These are phyloP conservation scores for Boletus coccyginus DNA, from an alignment of 768 basidiomycete species.

Conservation along the genomic window DNA sequence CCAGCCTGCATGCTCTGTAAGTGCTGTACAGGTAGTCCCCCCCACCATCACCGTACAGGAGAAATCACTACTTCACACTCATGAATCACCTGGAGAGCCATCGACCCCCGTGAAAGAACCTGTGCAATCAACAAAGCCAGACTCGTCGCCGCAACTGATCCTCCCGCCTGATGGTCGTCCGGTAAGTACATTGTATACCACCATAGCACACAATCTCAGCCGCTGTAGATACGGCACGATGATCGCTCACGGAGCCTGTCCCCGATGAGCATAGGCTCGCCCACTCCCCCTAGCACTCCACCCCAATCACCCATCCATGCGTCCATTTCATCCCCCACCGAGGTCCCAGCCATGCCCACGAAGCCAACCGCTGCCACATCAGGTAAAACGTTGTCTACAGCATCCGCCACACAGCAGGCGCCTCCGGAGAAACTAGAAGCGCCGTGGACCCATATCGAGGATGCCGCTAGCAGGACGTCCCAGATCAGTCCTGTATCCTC, in stretches of 20 bases:
- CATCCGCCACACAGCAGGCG: conserved; percentile 17
- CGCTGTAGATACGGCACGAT: conserved; percentile 26
- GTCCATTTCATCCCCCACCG: conserved; percentile 1
- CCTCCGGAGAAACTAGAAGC: conserved; percentile 14
- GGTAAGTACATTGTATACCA: conserved; percentile 18
- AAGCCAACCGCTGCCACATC: conserved; percentile 1
- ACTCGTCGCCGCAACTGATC: conserved; percentile 12
- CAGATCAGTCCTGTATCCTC: conserved; percentile 33
- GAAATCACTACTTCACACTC: neutral
- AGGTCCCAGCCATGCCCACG: conserved; percentile 2
- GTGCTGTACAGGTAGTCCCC: conserved; percentile 38
- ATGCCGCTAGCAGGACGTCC: conserved; percentile 26
- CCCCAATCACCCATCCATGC: conserved; percentile 20
- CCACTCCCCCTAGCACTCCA: conserved; percentile 34
- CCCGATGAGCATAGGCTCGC: conserved; percentile 61
- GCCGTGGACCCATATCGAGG: conserved; percentile 22
- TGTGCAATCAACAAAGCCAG: neutral
- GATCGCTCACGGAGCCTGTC: conserved; percentile 49
- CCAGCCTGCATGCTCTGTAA: conserved; percentile 34
- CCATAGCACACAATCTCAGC: conserved; percentile 21
- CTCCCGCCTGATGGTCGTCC: conserved; percentile 16
- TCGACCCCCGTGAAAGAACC: conserved; percentile 13
- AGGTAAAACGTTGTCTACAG: conserved; percentile 10
- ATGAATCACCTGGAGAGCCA: conserved; percentile 2
- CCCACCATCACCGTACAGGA: conserved; percentile 17